Base-by-base conservation (phyloP, 495 filamentous ascomycete genomes). In the Hypoxylon crocopeplum region DNA sequence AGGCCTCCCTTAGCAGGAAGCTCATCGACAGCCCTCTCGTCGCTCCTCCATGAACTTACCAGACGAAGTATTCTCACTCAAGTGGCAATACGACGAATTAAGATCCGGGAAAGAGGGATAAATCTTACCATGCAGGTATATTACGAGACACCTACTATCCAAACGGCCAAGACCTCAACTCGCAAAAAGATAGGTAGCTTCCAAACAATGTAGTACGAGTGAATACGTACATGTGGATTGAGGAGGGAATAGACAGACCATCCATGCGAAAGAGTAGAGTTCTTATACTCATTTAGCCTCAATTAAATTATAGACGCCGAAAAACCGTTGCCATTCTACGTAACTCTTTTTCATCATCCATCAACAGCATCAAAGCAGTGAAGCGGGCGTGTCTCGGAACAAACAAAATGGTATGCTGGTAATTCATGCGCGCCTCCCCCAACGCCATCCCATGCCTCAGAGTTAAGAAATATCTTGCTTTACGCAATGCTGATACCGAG, bases 311-410 rank as follows among this genome's bases (percentile, higher is more conserved):
- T 15, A 17, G 39, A 52, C 40, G 27, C 46, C 59, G 10, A 16
- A 48, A 39, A 62, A 40, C 47, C 54, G 22, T 44, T 34, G 36
- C 49, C 60, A 64, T 54, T 64, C 60, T 58, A 59, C 60, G 36
- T 64, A 21, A 38, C 60, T 48, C 42, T 39, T 44, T 51, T 42
- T 37, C 52, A 22, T 54, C 36, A 45, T 47, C 44, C 57, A 42
- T 39, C 37, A 32, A 17, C 6, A 42, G 19, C 22, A 51, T 16
- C 12, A 54, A 48, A 25, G 15, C 36, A 49, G 33, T 15, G 44
- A 53, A 48, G 29, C 13, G 20, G 20, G 17, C 32, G 12, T 33
- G 34, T 34, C 34, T 12, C 33, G 34, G 36, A 34, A 56, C 29
- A 56, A 48, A 57, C 10, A 16, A 54, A 42, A 53, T 63, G 36